A percentile compares a stretch with the other conserved stretches of the same genome.
Conservation (phyloP, 257 asterid genomes). For the Solanum bulbocastanum region DNA sequence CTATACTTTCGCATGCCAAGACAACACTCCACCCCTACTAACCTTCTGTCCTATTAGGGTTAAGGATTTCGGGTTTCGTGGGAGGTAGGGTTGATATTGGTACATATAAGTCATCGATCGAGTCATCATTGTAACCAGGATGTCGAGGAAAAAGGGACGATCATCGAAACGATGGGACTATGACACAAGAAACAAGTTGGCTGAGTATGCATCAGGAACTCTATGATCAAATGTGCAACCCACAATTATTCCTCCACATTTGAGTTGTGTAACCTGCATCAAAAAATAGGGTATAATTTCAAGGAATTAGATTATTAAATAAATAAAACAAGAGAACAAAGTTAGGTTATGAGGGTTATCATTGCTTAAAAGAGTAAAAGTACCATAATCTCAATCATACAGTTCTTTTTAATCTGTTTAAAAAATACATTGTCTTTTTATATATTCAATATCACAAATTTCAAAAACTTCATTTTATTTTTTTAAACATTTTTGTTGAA, state of each 20-base stretch:
- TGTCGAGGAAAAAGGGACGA: conserved; percentile 41
- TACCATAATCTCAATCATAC: neutral
- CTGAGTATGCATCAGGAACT: conserved; percentile 70
- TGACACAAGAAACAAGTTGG: conserved; percentile 58
- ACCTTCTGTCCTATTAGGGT: neutral
- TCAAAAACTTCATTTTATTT: neutral
- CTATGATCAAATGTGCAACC: conserved; percentile 58
- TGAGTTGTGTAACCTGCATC: conserved; percentile 41
- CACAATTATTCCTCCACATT: conserved; percentile 58
- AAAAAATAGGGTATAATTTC: neutral
- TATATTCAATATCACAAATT: neutral
- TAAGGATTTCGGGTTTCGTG: neutral
- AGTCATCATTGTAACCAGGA: conserved; percentile 22
- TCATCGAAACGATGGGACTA: conserved; percentile 73
- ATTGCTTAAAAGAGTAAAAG: neutral
- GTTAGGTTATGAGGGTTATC: neutral
- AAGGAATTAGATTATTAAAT: neutral
- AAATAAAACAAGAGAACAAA: neutral
- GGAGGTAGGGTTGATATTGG: conserved; percentile 14
- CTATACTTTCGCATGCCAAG: neutral
- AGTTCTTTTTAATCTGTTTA: too few species aligned
- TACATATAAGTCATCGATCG: conserved; percentile 28
- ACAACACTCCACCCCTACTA: neutral
- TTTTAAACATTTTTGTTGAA: neutral
- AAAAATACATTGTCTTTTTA: too few species aligned